These are phyloP conservation scores for Pelargonium fulgidum DNA, from an alignment of 441 rosid genomes.

Conservation along the genomic window DNA sequence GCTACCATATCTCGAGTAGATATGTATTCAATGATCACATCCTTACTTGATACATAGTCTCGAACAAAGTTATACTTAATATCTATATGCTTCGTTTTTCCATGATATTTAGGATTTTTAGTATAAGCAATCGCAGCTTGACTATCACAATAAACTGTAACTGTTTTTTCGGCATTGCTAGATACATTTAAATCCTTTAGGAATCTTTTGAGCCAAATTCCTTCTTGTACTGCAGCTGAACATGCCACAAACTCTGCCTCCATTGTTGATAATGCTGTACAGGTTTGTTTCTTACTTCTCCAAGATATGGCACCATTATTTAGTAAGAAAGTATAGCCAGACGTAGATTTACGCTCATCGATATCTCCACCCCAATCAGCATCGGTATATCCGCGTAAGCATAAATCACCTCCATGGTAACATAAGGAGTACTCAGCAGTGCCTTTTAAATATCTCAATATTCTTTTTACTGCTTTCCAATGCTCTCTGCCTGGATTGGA, in stretches of 20 bases:
- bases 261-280: slow-evolving; percentile 3
- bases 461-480: slow-evolving; percentile 9
- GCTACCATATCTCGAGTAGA: not conserved
- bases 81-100: not conserved
- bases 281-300: slow-evolving; percentile 17
- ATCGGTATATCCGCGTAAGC: not conserved
- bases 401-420: not conserved
- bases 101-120: slow-evolving; percentile 10
- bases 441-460: not conserved
- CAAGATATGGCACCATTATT: not conserved
- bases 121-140: not conserved
- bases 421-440: not conserved
- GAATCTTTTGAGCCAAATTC: not conserved
- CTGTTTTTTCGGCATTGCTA: not conserved
- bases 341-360: slow-evolving; percentile 8
- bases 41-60: not conserved
- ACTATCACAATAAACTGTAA: slow-evolving; percentile 4
- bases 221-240: too few species aligned
- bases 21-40: slow-evolving; percentile 10
- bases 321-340: not conserved
- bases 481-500: not conserved
- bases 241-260: too few species aligned
- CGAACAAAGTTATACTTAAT: slow-evolving; percentile 6
- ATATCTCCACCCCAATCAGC: not conserved
- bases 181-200: not conserved